Conservation (phyloP, 495 filamentous ascomycete species). For the Aspergillus taichungensis region DNA sequence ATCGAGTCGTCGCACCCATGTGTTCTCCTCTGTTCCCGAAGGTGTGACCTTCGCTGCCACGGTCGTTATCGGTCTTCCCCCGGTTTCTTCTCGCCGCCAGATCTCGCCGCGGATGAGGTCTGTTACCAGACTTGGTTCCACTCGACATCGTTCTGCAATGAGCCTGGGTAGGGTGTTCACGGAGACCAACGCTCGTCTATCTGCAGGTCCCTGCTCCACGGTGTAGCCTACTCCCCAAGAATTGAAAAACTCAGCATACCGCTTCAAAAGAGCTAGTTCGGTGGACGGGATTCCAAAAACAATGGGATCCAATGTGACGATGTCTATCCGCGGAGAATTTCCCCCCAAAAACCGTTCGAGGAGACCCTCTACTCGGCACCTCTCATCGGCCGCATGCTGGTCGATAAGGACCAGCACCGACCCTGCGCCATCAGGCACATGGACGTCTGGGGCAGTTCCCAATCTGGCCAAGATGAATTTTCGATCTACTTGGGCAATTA, state of each 20-base stretch:
- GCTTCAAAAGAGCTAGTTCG: constrained; percentile 49
- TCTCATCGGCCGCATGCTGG: constrained; percentile 92
- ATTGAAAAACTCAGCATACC: constrained; percentile 47
- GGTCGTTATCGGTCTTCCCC: constrained; percentile 3
- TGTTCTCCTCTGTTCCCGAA: neutral
- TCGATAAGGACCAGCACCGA: constrained; percentile 67
- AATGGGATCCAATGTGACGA: constrained; percentile 42
- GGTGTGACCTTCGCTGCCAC: neutral
- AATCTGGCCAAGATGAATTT: constrained; percentile 81
- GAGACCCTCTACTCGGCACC: constrained; percentile 69
- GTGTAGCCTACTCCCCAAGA: constrained; percentile 67
- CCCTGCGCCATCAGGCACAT: neutral
- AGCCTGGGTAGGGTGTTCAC: constrained; percentile 55
- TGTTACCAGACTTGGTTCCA: constrained; percentile 58
- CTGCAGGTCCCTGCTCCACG: constrained; percentile 4
- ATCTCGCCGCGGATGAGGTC: constrained; percentile 67
- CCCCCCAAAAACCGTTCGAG: constrained; percentile 36
- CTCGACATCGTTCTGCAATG: constrained; percentile 67
- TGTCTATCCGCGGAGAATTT: constrained; percentile 13
- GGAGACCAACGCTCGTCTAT: constrained; percentile 23
- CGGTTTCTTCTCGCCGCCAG: constrained; percentile 45
- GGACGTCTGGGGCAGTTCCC: neutral
- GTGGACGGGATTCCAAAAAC: constrained; percentile 49
- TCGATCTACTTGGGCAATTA: constrained; percentile 76
- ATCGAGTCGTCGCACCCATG: constrained; percentile 52